These are phyloP conservation scores for Choricystis sp. DNA, from an alignment of 139 green algal genomes.

Conservation along the genomic window DNA sequence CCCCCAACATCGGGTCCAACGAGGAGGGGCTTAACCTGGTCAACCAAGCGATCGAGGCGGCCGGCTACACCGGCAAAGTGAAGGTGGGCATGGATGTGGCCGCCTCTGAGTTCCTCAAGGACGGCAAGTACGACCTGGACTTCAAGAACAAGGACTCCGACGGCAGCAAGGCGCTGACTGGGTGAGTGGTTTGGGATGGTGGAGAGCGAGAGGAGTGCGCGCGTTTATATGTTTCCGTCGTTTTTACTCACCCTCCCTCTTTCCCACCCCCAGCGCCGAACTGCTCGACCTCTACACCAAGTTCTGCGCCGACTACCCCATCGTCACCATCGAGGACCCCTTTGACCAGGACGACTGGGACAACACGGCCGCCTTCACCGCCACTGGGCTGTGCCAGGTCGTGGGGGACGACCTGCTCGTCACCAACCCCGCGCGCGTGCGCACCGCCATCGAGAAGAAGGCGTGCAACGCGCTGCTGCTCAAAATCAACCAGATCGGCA, in stretches of 20 bases:
- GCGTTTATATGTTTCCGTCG: neutral
- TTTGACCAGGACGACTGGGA: slow-evolving; percentile 98
- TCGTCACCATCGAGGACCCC: slow-evolving; percentile 96
- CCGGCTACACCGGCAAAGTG: slow-evolving; percentile 79
- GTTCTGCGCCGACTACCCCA: slow-evolving; percentile 75
- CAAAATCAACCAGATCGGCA: slow-evolving; percentile 99
- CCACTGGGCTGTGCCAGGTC: slow-evolving; percentile 61
- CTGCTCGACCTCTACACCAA: slow-evolving; percentile 84
- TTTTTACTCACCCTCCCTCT: no score
- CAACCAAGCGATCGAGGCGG: slow-evolving; percentile 71
- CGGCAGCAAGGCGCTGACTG: slow-evolving; percentile 66
- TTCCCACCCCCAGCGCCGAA: slow-evolving; percentile 31
- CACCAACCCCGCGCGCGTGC: slow-evolving; percentile 87
- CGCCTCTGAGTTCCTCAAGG: slow-evolving; percentile 84
- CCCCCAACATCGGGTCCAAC: slow-evolving; percentile 87
- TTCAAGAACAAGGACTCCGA: slow-evolving; percentile 91
- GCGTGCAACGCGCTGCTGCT: slow-evolving; percentile 90
- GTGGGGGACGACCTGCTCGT: slow-evolving; percentile 97
- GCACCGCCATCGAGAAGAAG: slow-evolving; percentile 87
- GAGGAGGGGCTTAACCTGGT: slow-evolving; percentile 89
- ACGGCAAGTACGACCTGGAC: slow-evolving; percentile 93
- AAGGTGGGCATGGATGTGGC: slow-evolving; percentile 99
- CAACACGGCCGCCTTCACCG: slow-evolving; percentile 50
- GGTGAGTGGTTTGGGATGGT: slow-evolving; percentile 15
- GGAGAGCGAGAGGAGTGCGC: neutral